These are phyloP conservation scores for Myxozyma monticola DNA, from an alignment of 805 yeast species.

Conservation along the genomic window DNA sequence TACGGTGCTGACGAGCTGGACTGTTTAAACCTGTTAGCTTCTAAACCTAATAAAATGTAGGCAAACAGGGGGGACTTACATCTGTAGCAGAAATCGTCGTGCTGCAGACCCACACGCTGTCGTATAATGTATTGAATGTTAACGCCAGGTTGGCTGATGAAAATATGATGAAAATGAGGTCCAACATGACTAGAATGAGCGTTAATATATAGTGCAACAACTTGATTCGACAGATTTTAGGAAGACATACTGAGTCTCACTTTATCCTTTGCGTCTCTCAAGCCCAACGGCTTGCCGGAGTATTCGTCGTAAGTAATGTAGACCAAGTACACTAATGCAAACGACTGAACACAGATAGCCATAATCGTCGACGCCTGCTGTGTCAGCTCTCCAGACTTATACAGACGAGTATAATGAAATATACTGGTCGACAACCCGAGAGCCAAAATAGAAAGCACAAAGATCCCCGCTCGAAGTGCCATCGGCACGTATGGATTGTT, in stretches of 20 bases:
- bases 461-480: conserved; percentile 61
- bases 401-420: conserved; percentile 38
- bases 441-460: conserved; percentile 63
- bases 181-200: conserved; percentile 56
- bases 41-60: not conserved
- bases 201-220: conserved; percentile 2
- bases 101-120: conserved; percentile 76
- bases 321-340: conserved; percentile 72
- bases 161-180: conserved; percentile 82
- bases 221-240: not conserved
- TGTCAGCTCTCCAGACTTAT: conserved; percentile 40
- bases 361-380: conserved; percentile 90
- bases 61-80: not conserved
- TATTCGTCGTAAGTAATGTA: conserved; percentile 91
- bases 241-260: conserved; percentile 53
- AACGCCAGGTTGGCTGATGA: conserved; percentile 84
- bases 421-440: conserved; percentile 70
- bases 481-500: conserved; percentile 82
- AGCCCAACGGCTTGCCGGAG: conserved; percentile 85
- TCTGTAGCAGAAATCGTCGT: conserved; percentile 5
- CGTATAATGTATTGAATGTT: conserved; percentile 79
- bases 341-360: conserved; percentile 82
- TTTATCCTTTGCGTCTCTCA: conserved; percentile 81
- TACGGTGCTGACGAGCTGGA: conserved; percentile 9
- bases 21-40: not conserved